Evolutionary conservation across 148 eudicot genomes (phyloP).

Genomic region (Cornus florida): DNA sequence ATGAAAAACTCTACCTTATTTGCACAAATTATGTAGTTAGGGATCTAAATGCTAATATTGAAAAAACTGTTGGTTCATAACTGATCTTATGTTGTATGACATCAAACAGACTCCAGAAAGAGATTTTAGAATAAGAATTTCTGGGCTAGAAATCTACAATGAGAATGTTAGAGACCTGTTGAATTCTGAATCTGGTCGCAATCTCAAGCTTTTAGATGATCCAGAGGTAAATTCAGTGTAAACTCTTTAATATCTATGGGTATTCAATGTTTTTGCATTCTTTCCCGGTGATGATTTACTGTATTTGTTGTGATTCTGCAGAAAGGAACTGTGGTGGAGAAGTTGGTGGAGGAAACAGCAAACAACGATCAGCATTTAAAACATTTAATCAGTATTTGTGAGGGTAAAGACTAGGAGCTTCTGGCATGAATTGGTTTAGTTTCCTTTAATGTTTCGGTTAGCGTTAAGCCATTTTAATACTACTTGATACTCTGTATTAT

Average conservation of each 20-base stretch:
- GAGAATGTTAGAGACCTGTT: conserved; percentile 89
- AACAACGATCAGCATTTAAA: conserved; percentile 64
- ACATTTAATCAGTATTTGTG: conserved; percentile 78
- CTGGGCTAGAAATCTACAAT: conserved; percentile 92
- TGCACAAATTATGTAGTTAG: neutral
- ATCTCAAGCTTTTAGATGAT: conserved; percentile 89
- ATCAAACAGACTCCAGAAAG: conserved; percentile 75
- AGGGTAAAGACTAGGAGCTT: conserved; percentile 49
- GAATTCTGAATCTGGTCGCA: conserved; percentile 84
- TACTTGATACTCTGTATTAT: neutral
- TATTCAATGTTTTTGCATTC: neutral
- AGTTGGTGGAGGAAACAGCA: conserved; percentile 84
- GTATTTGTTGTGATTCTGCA: conserved; percentile 23
- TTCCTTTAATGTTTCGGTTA: neutral
- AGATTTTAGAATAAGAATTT: conserved; percentile 75
- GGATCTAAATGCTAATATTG: neutral
- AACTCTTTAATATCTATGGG: neutral
- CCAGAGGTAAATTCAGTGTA: conserved; percentile 59
- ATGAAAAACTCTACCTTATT: neutral
- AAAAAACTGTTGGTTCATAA: neutral
- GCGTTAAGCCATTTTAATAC: neutral
- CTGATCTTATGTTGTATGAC: conserved; percentile 14
- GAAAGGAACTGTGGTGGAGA: conserved; percentile 98
- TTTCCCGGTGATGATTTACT: neutral
- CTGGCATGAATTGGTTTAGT: neutral